Conservation (phyloP, 2,329 filamentous ascomycete genomes). For the Allantophomopsis cytisporea region DNA sequence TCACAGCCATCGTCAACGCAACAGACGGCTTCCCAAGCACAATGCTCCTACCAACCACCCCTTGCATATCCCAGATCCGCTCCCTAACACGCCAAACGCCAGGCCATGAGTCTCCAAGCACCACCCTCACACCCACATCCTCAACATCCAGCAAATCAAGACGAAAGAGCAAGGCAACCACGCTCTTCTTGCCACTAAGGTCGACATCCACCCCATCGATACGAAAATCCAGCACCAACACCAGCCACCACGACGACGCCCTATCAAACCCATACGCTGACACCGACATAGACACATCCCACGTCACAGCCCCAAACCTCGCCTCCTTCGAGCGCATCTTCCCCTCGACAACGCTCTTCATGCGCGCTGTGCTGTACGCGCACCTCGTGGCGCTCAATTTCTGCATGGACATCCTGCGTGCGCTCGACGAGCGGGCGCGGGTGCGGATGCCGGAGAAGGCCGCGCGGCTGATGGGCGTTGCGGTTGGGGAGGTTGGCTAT, state of each 20-base stretch:
- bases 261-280: not conserved
- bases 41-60: conserved; percentile 8
- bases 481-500: too few relatives aligned
- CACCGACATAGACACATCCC: not conserved
- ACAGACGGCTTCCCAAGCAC: conserved; percentile 8
- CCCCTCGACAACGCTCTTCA: conserved; percentile 7
- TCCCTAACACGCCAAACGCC: not conserved
- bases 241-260: not conserved
- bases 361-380: conserved; percentile 12
- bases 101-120: not conserved
- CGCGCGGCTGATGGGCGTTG: too few relatives aligned
- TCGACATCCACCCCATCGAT: not conserved
- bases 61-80: conserved; percentile 10
- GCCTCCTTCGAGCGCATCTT: conserved; percentile 12
- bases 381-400: conserved; percentile 13
- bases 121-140: not conserved
- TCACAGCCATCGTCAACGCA: conserved; percentile 8
- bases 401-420: not conserved
- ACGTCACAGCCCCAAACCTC: conserved; percentile 4
- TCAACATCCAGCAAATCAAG: not conserved
- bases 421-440: too few relatives aligned
- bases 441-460: too few relatives aligned
- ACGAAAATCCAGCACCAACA: conserved; percentile 1
- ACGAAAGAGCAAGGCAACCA: too few relatives aligned
- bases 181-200: too few relatives aligned